These are phyloP conservation scores for Fusarium multiceps DNA, from an alignment of 2,329 filamentous ascomycete species.

Conservation along the genomic window DNA sequence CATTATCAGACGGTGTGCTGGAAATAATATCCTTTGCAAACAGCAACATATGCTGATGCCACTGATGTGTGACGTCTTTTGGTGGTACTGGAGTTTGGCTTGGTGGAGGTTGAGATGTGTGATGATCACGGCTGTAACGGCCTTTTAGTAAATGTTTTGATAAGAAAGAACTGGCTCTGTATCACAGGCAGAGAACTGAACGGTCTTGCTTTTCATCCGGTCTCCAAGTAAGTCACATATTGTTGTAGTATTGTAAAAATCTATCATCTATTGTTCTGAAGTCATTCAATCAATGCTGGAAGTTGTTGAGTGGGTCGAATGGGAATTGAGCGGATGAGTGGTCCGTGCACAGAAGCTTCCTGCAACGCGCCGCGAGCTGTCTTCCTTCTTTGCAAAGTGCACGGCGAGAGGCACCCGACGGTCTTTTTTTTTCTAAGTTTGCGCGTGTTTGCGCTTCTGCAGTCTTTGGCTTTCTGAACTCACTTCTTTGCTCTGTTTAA, in stretches of 20 bases:
- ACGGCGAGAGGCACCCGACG: conserved; percentile 27
- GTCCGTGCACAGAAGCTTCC: conserved; percentile 37
- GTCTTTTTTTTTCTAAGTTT: conserved; percentile 27
- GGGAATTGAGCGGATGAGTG: conserved; percentile 7
- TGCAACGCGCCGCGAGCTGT: conserved; percentile 42
- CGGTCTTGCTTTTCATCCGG: too few relatives aligned
- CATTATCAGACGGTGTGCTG: background rate
- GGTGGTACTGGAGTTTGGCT: conserved; percentile 2
- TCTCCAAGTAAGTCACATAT: background rate
- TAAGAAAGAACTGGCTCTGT: background rate
- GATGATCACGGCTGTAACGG: background rate
- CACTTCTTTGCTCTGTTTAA: background rate
- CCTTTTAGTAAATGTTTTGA: background rate
- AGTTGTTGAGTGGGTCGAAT: background rate
- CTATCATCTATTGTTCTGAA: background rate
- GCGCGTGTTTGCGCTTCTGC: conserved; percentile 28
- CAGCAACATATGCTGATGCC: background rate
- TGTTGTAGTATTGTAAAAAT: background rate
- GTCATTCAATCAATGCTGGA: background rate
- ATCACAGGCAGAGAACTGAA: background rate
- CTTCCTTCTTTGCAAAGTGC: conserved; percentile 26
- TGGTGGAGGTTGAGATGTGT: background rate
- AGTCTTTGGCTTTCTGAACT: conserved; percentile 9
- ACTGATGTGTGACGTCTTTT: conserved; percentile 7
- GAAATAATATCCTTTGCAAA: conserved; percentile 9